Base-by-base conservation (phyloP, 371 early-diverging fungal species). In the Circinella umbellata region DNA sequence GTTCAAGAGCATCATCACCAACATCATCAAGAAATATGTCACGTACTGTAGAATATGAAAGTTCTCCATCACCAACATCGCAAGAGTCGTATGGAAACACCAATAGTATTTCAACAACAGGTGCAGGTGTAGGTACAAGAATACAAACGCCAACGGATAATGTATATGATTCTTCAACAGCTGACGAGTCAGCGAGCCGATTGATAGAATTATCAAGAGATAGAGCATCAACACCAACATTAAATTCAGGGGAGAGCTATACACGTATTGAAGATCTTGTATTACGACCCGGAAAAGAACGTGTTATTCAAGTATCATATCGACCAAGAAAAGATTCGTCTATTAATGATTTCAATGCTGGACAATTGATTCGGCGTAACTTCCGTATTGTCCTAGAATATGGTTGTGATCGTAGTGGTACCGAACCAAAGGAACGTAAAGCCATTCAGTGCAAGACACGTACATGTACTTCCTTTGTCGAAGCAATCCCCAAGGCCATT, bases 391-490 rank as follows among this genome's bases (percentile, higher is more conserved):
- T 86, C 6, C 78, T 98, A 15, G 83, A 89, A 8, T 93, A 95
- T 74, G 88, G 89, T 35, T 79, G 77, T 42, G 83, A 80, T 65
- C 81, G 88, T 13, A 81, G 81, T 55, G 81, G 42, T 42, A 1
- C 80, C 49, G 80, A 82, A 3, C 80, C 82, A 39, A 87, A 83
- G 51, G 95, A 96, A 66, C 87, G 90, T 63, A 95, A 95, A 76
- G 90, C 89, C 35, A 89, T 99, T 53, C 96, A 96, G 57, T 98
- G 98, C 81, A 92, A 91, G 67, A 92, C 96, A 3, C 87, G 95
- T 47, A 91, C 91, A 18, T 98, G 99, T 74, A 98, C 98, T 0
- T 96, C 99, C 0, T 90, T 97, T 69, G 93, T 99, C 48, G 92
- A 93, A 35, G 93, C 95, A 3, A 80, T 86, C 27, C 97, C 98